Evolutionary conservation across 441 rosid species (phyloP).

Genomic region (Caryocar brasiliense): DNA sequence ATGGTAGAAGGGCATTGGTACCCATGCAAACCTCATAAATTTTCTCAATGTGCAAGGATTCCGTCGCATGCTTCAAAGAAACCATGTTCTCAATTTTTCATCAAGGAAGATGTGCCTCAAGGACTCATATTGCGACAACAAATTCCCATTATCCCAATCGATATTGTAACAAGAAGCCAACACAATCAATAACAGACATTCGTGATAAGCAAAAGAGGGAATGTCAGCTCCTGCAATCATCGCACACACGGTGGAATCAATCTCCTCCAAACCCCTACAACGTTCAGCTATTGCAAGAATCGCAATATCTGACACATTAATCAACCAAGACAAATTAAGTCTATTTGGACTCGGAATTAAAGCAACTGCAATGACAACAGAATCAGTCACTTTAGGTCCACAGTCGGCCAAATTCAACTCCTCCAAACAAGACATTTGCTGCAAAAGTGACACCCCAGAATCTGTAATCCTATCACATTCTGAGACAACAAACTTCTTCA

Average conservation of each 20-base stretch:
- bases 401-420: slow-evolving; percentile 39
- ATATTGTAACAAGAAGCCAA: slow-evolving; percentile 26
- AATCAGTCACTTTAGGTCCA: slow-evolving; percentile 36
- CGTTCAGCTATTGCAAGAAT: slow-evolving; percentile 23
- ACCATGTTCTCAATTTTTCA: slow-evolving; percentile 25
- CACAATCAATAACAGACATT: slow-evolving; percentile 20
- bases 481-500: slow-evolving; percentile 26
- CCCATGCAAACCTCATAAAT: slow-evolving; percentile 54
- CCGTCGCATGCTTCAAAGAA: slow-evolving; percentile 12
- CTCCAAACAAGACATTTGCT: slow-evolving; percentile 27
- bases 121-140: slow-evolving; percentile 20
- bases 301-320: slow-evolving; percentile 30
- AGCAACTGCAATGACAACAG: slow-evolving; percentile 24
- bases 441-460: slow-evolving; percentile 27
- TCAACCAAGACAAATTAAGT: slow-evolving; percentile 34
- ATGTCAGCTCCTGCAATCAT: slow-evolving; percentile 29
- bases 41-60: slow-evolving; percentile 62
- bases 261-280: slow-evolving; percentile 23
- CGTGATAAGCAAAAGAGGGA: slow-evolving; percentile 21
- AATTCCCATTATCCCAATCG: slow-evolving; percentile 11
- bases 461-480: slow-evolving; percentile 40
- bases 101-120: slow-evolving; percentile 23
- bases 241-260: slow-evolving; percentile 38
- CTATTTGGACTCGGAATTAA: slow-evolving; percentile 21
- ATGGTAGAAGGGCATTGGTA: slow-evolving; percentile 1